These are phyloP conservation scores for Fistulifera solaris DNA, from an alignment of 108 stramenopile species.

Conservation along the genomic window DNA sequence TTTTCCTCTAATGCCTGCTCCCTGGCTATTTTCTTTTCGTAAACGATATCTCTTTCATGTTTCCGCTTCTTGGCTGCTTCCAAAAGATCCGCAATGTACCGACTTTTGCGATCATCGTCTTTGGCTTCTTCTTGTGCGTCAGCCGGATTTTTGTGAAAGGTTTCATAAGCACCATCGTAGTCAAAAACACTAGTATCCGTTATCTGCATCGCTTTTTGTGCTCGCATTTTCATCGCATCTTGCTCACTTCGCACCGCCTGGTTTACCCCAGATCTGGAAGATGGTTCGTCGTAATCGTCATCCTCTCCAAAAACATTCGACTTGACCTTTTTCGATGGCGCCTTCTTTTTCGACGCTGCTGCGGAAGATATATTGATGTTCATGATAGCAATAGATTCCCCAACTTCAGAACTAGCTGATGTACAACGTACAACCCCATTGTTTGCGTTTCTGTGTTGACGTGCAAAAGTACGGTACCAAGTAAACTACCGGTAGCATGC, in stretches of 20 bases:
- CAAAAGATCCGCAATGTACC: constrained; percentile 56
- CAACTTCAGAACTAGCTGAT: too few species aligned
- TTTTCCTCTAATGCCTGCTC: constrained; percentile 38
- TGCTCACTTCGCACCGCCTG: constrained; percentile 57
- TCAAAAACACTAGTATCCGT: constrained; percentile 35
- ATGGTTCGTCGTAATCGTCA: constrained; percentile 18
- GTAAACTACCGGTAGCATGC: too few species aligned
- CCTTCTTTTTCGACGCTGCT: neutral
- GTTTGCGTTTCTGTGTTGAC: too few species aligned
- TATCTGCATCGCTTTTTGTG: constrained; percentile 30
- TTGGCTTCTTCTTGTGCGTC: constrained; percentile 9
- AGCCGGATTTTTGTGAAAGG: constrained; percentile 17
- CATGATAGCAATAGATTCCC: neutral
- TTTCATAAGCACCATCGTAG: constrained; percentile 68
- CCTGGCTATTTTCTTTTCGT: constrained; percentile 52
- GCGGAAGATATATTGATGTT: neutral
- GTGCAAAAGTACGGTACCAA: too few species aligned
- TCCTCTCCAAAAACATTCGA: constrained; percentile 13
- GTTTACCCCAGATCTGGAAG: constrained; percentile 35
- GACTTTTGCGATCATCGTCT: constrained; percentile 21
- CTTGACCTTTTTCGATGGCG: neutral
- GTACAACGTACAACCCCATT: too few species aligned
- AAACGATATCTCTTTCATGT: constrained; percentile 51
- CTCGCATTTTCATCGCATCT: constrained; percentile 51
- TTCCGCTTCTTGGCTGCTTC: constrained; percentile 45